Evolutionary conservation across 2,329 filamentous ascomycete genomes (phyloP).

Genomic region (Uncinocarpus reesii): DNA sequence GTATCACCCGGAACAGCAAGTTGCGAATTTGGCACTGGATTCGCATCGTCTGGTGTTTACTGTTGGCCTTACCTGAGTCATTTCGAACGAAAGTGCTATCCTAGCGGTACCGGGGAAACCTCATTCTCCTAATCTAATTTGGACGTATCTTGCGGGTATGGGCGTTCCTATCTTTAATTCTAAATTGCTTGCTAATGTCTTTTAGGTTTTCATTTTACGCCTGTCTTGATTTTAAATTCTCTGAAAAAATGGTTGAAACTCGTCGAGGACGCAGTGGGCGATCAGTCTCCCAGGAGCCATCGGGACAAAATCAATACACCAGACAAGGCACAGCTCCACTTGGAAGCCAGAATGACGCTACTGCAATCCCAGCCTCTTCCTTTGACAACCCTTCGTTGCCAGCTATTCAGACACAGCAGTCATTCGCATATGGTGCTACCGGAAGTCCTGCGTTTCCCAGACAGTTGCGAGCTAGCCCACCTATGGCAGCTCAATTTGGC

Average conservation of each 20-base stretch:
- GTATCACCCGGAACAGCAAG: no score
- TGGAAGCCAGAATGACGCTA: neutral
- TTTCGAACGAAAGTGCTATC: no score
- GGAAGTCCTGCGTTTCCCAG: conserved; percentile 29
- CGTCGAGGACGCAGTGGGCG: conserved; percentile 3
- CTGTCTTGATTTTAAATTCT: neutral
- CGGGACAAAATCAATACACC: neutral
- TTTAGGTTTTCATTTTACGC: no score
- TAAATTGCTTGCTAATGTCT: no score
- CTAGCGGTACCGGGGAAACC: no score
- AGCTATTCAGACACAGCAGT: conserved; percentile 31
- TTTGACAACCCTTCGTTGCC: conserved; percentile 27
- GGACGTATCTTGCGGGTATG: no score
- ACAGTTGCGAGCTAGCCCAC: conserved; percentile 25
- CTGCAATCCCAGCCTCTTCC: neutral
- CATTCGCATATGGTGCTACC: conserved; percentile 34
- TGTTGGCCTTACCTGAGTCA: no score
- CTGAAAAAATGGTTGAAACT: conserved; percentile 2
- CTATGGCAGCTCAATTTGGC: conserved; percentile 27
- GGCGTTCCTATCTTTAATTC: no score
- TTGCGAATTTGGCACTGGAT: no score
- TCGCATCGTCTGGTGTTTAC: no score
- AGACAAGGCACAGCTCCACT: neutral
- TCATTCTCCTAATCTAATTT: no score
- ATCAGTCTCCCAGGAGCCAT: neutral